Conservation (phyloP, 495 filamentous ascomycete genomes). For the Polyplosphaeria fusca region DNA sequence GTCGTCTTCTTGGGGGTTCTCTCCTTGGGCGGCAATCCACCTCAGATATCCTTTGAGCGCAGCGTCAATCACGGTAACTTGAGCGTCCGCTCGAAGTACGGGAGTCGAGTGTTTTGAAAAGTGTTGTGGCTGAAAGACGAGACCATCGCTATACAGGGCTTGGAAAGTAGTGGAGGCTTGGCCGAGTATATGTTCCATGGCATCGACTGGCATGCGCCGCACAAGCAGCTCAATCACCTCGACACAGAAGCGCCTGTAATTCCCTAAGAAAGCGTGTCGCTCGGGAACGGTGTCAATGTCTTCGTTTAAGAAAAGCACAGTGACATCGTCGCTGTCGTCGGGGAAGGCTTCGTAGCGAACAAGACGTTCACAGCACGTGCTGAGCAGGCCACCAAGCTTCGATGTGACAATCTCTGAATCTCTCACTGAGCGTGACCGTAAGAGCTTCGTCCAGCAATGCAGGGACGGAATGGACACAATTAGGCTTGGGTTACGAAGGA, state of each 20-base stretch:
- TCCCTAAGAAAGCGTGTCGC: slow-evolving; percentile 93
- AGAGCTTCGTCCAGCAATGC: slow-evolving; percentile 80
- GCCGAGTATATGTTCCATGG: slow-evolving; percentile 77
- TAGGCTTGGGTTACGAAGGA: slow-evolving; percentile 81
- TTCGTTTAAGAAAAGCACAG: slow-evolving; percentile 76
- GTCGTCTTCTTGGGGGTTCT: slow-evolving; percentile 56
- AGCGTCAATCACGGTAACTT: slow-evolving; percentile 87
- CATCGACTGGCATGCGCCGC: slow-evolving; percentile 73
- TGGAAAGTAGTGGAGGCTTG: slow-evolving; percentile 70
- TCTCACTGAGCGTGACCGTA: slow-evolving; percentile 62
- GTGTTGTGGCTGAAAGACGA: slow-evolving; percentile 62
- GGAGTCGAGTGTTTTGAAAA: slow-evolving; percentile 80
- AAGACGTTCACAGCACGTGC: slow-evolving; percentile 71
- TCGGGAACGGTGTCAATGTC: slow-evolving; percentile 96
- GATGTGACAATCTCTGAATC: slow-evolving; percentile 63
- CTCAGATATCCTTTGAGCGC: slow-evolving; percentile 83
- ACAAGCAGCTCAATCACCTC: slow-evolving; percentile 82
- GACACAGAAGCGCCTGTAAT: slow-evolving; percentile 86
- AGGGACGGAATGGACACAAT: slow-evolving; percentile 88
- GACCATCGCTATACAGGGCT: slow-evolving; percentile 68
- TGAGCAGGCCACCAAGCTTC: slow-evolving; percentile 71
- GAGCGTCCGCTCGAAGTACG: slow-evolving; percentile 78
- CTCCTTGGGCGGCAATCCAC: slow-evolving; percentile 61
- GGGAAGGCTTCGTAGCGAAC: slow-evolving; percentile 82
- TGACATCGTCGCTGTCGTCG: slow-evolving; percentile 73